Base-by-base conservation (phyloP, 1,284 basidiomycete genomes). In the Ceratobasidium papillatum region DNA sequence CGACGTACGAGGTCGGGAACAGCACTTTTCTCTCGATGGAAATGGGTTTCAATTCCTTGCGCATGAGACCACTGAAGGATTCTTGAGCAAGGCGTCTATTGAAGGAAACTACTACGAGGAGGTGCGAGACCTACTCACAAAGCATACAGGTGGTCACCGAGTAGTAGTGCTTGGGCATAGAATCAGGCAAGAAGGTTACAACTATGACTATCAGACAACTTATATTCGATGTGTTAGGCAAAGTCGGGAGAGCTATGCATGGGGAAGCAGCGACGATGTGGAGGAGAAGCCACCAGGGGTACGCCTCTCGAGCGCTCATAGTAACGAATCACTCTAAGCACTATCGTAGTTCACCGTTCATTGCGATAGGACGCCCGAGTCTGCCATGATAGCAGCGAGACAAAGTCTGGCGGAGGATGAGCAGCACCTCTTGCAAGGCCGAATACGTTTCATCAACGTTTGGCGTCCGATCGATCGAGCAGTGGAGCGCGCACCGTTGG, bases 401-500 rank as follows among this genome's bases (percentile, higher is more conserved):
- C 83, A 85, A 14, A 88, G 90, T 77, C 83, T 87, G 34, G 84
- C 84, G 17, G 81, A 80, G 8, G 87, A 88, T 0, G 87, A 81
- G 0, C 83, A 85, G 2, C 81, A 80, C 19, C 82, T 86, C 9
- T 82, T 88, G 30, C 80, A 85, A 76, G 82, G 82, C n/a, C 87
- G 90, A 43, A 88, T 85, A 45, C 85, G 85, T 75, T 83, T 88
- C 76, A 85, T 88, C 82, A 88, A 88, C 78, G 83, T 87, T 73
- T 88, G 87, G 87, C 82, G 86, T 22, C 87, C 87, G 1, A 84
- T 88, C 71, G 81, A 79, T 11, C 82, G 85, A 56, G 77, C 84
- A 1, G 86, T 85, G 14, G 80, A 82, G 25, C 85, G 88, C 77
- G 81, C 80, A 76, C 88, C 87, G 0, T 84, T 88, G 56, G 85